These are phyloP conservation scores for Scheffersomyces lignosus DNA, from an alignment of 805 yeast genomes.

Conservation along the genomic window DNA sequence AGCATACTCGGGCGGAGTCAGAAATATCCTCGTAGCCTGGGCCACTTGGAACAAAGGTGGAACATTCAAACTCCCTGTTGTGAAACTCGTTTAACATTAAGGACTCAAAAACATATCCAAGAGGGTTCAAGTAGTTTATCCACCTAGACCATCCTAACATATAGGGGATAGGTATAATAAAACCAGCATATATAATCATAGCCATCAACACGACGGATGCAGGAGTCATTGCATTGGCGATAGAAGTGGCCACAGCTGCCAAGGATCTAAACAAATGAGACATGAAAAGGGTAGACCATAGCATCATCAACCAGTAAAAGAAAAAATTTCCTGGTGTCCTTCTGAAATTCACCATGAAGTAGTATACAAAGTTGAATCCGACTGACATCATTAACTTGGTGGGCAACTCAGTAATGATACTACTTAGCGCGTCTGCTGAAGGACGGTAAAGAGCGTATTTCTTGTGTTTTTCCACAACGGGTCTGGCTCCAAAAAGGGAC, in stretches of 20 bases:
- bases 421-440: conserved; percentile 67
- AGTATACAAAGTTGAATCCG: conserved; percentile 29
- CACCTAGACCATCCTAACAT: conserved; percentile 67
- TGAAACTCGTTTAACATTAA: conserved; percentile 57
- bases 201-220: conserved; percentile 51
- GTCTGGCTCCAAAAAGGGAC: conserved; percentile 56
- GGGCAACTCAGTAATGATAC: conserved; percentile 61
- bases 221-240: conserved; percentile 53
- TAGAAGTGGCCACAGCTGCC: conserved; percentile 23
- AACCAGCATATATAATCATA: conserved; percentile 54
- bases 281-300: conserved; percentile 20
- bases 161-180: conserved; percentile 54
- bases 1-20: conserved; percentile 15
- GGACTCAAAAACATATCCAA: conserved; percentile 58
- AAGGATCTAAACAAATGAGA: conserved; percentile 23
- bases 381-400: conserved; percentile 43
- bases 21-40: conserved; percentile 23
- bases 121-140: conserved; percentile 61
- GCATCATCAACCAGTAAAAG: conserved; percentile 35
- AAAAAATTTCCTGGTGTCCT: conserved; percentile 38
- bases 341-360: conserved; percentile 52
- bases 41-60: conserved; percentile 49
- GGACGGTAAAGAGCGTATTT: conserved; percentile 71
- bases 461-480: conserved; percentile 68
- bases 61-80: conserved; percentile 46